These are phyloP conservation scores for Auricularia sp. DNA, from an alignment of 768 basidiomycete species.

Conservation along the genomic window DNA sequence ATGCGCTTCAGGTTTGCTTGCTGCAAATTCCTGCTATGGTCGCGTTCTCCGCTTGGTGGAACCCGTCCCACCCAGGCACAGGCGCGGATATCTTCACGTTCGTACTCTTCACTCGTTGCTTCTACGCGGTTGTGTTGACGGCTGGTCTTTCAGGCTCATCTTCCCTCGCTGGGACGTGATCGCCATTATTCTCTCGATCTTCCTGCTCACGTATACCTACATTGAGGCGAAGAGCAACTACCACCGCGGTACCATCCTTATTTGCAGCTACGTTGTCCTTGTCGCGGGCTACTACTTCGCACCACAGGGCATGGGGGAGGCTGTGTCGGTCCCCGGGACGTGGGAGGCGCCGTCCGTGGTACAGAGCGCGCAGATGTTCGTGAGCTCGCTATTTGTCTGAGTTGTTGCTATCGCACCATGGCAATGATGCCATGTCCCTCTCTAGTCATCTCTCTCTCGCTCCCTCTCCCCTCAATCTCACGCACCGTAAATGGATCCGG, in stretches of 20 bases:
- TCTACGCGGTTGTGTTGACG: not conserved
- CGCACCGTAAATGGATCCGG: not conserved
- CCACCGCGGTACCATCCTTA: constrained; percentile 90
- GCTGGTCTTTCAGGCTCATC: constrained; percentile 53
- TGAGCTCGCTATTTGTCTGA: not conserved
- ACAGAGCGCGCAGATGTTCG: not conserved
- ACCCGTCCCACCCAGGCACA: constrained; percentile 75
- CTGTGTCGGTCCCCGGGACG: not conserved
- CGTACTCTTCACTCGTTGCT: constrained; percentile 21
- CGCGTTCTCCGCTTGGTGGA: constrained; percentile 93
- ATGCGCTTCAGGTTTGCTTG: constrained; percentile 95
- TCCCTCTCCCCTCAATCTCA: not conserved
- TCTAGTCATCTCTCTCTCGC: not conserved
- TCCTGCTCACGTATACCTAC: constrained; percentile 96
- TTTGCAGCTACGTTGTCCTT: constrained; percentile 85
- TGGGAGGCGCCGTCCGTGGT: not conserved
- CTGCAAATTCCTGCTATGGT: constrained; percentile 99
- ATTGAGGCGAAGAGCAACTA: constrained; percentile 99
- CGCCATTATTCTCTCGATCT: constrained; percentile 89
- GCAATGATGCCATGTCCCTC: not conserved
- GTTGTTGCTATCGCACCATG: not conserved
- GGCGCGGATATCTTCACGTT: constrained; percentile 89
- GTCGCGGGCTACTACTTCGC: constrained; percentile 89
- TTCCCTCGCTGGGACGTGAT: constrained; percentile 99
- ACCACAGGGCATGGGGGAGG: constrained; percentile 30